Conservation (phyloP, 768 basidiomycete genomes). For the Galerina sulciceps region DNA sequence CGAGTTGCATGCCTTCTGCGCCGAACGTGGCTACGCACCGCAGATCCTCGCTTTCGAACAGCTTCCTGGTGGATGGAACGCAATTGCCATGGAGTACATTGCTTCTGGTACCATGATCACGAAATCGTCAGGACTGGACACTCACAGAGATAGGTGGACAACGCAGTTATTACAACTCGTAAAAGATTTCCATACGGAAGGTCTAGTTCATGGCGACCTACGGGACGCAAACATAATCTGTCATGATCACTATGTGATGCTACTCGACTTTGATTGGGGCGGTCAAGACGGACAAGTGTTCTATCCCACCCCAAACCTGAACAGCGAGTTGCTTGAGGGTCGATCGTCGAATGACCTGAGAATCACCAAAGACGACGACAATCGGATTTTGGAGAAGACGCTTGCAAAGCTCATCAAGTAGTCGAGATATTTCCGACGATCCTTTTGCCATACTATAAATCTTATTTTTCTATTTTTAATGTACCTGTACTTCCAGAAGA, state of each 20-base stretch:
- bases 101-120: not conserved
- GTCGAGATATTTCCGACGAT: not conserved
- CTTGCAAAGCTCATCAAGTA: conserved; percentile 10
- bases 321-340: conserved; percentile 15
- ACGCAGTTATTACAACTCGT: conserved; percentile 7
- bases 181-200: conserved; percentile 17
- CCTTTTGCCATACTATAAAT: no score
- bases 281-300: conserved; percentile 12
- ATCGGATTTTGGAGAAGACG: conserved; percentile 11
- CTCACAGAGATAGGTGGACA: not conserved
- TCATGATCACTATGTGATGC: conserved; percentile 11
- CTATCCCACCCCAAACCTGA: conserved; percentile 14
- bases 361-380: conserved; percentile 16
- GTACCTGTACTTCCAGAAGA: no score
- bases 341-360: conserved; percentile 3
- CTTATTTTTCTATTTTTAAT: no score
- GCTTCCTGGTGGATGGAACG: conserved; percentile 32
- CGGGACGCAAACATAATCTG: conserved; percentile 18
- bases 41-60: conserved; percentile 23
- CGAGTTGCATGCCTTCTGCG: conserved; percentile 26
- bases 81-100: conserved; percentile 27
- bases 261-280: conserved; percentile 23
- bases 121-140: not conserved
- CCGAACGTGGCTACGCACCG: conserved; percentile 24
- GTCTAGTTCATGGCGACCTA: conserved; percentile 23